Base-by-base conservation (phyloP, 192 early-diverging fungal species). In the Rhizoclosmatium sp. region DNA sequence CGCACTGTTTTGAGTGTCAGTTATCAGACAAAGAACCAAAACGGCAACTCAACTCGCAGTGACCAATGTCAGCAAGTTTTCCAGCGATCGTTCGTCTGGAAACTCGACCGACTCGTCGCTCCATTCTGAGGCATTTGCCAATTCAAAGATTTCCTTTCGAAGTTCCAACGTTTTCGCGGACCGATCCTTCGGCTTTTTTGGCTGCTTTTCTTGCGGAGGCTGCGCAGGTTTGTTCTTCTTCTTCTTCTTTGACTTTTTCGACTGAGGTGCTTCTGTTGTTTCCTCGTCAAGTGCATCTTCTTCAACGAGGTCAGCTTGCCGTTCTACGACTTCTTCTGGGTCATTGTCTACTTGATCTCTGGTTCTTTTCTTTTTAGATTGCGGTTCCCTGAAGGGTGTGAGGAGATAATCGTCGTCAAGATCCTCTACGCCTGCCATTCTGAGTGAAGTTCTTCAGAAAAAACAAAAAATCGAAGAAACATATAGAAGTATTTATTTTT, bases 381-480 rank as follows among this genome's bases (percentile, higher is more conserved):
- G 14, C 19, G 70, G 41, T 21, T 44, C 64, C 46, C 1, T 21
- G 39, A 40, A 40, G 7, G 45, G 31, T 10, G 67, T 47, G 4
- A 72, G 58, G 9, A 73, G 45, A 48, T 48, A 80, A 47, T 80
- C 78, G 47, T 80, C 78, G 41, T 80, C 71, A 19, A 80, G 78
- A 21, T 31, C 16, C n/a, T 80, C 78, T 7, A 61, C 78, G 3
- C 44, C 19, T 44, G 31, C 65, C 75, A 77, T 66, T 62, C 23
- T 7, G 14, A 40, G 31, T 46, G 16, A 76, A 67, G 58, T 16
- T 54, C 47, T n/a, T 12, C 19, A 47, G n/a, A 46, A 59, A 71
- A 78, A 78, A 59, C 16, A 78, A 78, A 60, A 46, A 68, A 54
- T 23, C n/a, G 42, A 78, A 59, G 58, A 68, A 51, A 60, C 47